These are phyloP conservation scores for Cnidoscolus chayamansa DNA, from an alignment of 441 rosid species.

Conservation along the genomic window DNA sequence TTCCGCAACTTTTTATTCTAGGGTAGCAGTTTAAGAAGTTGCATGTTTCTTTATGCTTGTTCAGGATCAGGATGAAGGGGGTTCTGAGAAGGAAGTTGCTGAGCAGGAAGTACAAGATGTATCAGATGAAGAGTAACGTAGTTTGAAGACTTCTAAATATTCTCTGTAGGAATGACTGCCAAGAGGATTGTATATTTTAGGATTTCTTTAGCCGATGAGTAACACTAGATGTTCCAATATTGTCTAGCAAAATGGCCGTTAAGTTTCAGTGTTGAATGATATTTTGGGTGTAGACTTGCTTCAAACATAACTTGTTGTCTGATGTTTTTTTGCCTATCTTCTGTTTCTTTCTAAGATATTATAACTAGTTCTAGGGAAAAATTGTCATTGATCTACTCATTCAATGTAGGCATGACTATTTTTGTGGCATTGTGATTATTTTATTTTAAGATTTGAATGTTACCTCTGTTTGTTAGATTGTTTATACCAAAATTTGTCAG, in stretches of 20 bases:
- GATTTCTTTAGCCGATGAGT: conserved; percentile 7
- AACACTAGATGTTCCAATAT: not conserved
- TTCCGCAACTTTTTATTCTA: not conserved
- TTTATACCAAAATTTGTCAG: too few species aligned
- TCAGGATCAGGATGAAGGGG: not conserved
- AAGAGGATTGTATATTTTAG: conserved; percentile 34
- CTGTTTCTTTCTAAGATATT: not conserved
- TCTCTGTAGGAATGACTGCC: not conserved
- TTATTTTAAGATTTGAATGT: too few species aligned
- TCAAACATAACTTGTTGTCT: not conserved
- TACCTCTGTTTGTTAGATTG: too few species aligned
- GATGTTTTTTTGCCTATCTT: not conserved
- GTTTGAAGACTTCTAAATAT: conserved; percentile 1
- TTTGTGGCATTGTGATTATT: too few species aligned
- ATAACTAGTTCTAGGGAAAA: not conserved
- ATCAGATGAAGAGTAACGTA: conserved; percentile 23
- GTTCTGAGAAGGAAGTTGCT: conserved; percentile 4
- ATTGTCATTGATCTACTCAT: too few species aligned
- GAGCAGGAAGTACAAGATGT: conserved; percentile 20
- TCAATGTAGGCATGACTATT: too few species aligned
- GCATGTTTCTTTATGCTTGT: conserved; percentile 12
- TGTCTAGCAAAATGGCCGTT: conserved; percentile 3
- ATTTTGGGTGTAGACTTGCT: too few species aligned
- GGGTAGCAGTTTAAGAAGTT: not conserved
- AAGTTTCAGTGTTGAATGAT: too few species aligned